A percentile compares a stretch with the other conserved stretches of the same genome.
Evolutionary conservation across 371 early-diverging fungal genomes (phyloP).

Genomic region (Mucor saturninus): DNA sequence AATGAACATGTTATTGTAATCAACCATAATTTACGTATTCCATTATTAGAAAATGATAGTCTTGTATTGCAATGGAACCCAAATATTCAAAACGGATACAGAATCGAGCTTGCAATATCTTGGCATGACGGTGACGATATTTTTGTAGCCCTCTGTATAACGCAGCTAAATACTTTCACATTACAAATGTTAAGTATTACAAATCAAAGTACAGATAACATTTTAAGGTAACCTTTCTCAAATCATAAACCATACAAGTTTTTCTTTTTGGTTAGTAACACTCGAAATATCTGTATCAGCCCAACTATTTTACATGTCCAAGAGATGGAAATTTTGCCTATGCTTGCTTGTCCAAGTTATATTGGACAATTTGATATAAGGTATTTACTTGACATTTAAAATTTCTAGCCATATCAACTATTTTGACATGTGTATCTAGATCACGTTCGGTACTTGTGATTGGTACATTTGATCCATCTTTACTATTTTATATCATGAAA

Average conservation of each 20-base stretch:
- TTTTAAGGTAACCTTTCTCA: neutral
- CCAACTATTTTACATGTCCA: neutral
- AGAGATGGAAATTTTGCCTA: neutral
- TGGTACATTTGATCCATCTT: slow-evolving; percentile 22
- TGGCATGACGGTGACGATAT: slow-evolving; percentile 3
- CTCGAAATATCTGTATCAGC: neutral
- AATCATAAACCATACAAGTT: neutral
- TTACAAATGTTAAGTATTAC: slow-evolving; percentile 7
- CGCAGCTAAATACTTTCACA: neutral
- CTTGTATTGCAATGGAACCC: neutral
- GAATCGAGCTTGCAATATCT: slow-evolving; percentile 20
- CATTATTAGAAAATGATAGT: neutral
- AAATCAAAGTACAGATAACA: neutral
- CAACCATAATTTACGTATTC: neutral
- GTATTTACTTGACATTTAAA: neutral
- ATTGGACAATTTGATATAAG: slow-evolving; percentile 15
- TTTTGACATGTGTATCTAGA: neutral
- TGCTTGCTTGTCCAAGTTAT: slow-evolving; percentile 21
- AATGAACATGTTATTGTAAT: neutral
- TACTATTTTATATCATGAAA: slow-evolving; percentile 18
- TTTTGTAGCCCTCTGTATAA: slow-evolving; percentile 16
- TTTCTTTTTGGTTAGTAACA: neutral
- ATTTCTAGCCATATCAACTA: no score
- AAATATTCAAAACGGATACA: neutral
- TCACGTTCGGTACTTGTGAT: slow-evolving; percentile 13